A percentile compares a stretch with the other conserved stretches of the same genome.
These are phyloP conservation scores for Lophium mytilinum DNA, from an alignment of 495 filamentous ascomycete genomes.

Conservation along the genomic window DNA sequence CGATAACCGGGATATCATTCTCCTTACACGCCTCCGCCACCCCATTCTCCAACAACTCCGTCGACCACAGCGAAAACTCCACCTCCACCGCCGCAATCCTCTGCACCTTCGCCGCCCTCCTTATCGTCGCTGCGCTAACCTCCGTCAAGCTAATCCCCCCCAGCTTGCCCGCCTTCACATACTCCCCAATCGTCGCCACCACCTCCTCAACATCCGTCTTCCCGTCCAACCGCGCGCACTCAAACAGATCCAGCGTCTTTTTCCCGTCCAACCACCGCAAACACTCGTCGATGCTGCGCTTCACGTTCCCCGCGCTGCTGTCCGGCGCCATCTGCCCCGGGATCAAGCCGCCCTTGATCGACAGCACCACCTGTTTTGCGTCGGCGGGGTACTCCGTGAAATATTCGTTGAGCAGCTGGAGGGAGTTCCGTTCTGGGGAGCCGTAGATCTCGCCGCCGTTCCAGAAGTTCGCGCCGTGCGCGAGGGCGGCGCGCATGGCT, in stretches of 20 bases:
- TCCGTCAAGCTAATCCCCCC: constrained; percentile 73
- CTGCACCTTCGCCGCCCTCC: constrained; percentile 58
- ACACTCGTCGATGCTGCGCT: constrained; percentile 58
- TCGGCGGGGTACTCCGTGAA: constrained; percentile 62
- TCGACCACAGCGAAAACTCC: constrained; percentile 64
- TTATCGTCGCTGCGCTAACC: constrained; percentile 63
- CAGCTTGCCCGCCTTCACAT: constrained; percentile 68
- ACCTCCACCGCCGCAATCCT: constrained; percentile 71
- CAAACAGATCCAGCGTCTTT: constrained; percentile 78
- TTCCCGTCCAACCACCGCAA: constrained; percentile 57
- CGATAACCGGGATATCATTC: constrained; percentile 63
- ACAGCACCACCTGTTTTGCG: constrained; percentile 54
- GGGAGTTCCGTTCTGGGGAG: constrained; percentile 56
- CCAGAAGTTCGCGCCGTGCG: constrained; percentile 66
- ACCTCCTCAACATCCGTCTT: constrained; percentile 52
- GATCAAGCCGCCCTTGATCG: constrained; percentile 54
- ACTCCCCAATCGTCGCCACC: constrained; percentile 44
- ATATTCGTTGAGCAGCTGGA: constrained; percentile 57
- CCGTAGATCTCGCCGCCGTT: constrained; percentile 80
- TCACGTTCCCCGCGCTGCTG: constrained; percentile 53
- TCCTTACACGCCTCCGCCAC: constrained; percentile 64
- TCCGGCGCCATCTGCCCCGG: constrained; percentile 38
- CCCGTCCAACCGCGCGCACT: constrained; percentile 64
- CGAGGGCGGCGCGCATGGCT: constrained; percentile 57
- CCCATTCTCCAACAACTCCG: constrained; percentile 65